A percentile compares a stretch with the other conserved stretches of the same genome.
These are phyloP conservation scores for Arthrobotrys sphaeroides DNA, from an alignment of 2,329 filamentous ascomycete genomes.

Conservation along the genomic window DNA sequence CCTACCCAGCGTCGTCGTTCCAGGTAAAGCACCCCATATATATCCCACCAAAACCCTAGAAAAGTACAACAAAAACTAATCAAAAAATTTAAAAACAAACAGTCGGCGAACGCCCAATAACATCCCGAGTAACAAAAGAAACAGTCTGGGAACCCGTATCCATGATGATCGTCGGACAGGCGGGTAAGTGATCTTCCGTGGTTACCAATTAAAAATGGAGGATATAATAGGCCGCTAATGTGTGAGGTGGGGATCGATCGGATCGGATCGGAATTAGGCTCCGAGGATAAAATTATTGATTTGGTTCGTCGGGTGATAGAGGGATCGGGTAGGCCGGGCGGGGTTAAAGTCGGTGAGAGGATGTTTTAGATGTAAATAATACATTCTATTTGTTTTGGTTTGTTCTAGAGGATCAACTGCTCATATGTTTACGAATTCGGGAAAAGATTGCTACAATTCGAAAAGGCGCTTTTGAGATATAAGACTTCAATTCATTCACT, in stretches of 20 bases:
- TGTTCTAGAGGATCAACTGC: no score
- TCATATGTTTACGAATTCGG: not conserved
- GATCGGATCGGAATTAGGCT: conserved; percentile 4
- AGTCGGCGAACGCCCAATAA: conserved; percentile 27
- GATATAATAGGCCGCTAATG: not conserved
- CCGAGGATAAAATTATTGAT: conserved; percentile 21
- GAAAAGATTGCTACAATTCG: no score
- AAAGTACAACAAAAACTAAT: not conserved
- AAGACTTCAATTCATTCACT: conserved; percentile 52
- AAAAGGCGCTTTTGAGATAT: not conserved
- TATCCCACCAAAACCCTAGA: not conserved
- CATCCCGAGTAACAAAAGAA: conserved; percentile 23
- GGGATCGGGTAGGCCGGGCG: not conserved
- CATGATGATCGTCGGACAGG: conserved; percentile 38
- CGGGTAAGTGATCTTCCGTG: conserved; percentile 6
- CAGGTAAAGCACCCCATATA: conserved; percentile 3
- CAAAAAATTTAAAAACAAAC: not conserved
- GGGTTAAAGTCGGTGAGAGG: conserved; percentile 17
- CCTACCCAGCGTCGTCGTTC: conserved; percentile 23
- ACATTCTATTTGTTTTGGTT: not conserved
- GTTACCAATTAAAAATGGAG: no score
- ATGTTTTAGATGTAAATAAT: conserved; percentile 7
- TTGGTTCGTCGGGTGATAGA: conserved; percentile 14
- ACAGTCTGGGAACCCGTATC: conserved; percentile 35
- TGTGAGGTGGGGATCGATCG: no score